A percentile compares a stretch with the other conserved stretches of the same genome.
phyloP scores from a whole-genome alignment of 352 stramenopile species.

The Pythium biforme region DNA sequence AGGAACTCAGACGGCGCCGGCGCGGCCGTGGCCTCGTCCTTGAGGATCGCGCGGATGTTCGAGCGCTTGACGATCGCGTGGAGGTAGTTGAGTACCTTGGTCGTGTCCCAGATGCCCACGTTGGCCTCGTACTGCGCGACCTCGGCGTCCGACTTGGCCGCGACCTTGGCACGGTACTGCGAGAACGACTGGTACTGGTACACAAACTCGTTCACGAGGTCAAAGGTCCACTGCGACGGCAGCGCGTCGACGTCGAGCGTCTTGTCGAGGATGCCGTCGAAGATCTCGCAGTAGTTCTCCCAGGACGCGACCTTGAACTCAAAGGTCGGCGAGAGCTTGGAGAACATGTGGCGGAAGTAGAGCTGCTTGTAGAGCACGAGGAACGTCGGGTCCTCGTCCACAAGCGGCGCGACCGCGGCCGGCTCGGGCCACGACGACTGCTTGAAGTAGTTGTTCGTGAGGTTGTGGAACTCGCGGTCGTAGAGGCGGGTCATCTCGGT shows the following conservation, averaged over 20 bases:
- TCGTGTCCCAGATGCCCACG: conserved; percentile 94
- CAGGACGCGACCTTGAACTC: conserved; percentile 92
- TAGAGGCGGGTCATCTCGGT: conserved; percentile 83
- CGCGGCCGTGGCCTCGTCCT: conserved; percentile 27
- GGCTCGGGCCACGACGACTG: conserved; percentile 93
- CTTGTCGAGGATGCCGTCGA: conserved; percentile 91
- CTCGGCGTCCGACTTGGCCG: conserved; percentile 59
- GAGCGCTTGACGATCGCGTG: conserved; percentile 90
- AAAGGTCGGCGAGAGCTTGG: conserved; percentile 80
- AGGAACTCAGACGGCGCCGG: conserved; percentile 64
- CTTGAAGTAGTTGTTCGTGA: conserved; percentile 95
- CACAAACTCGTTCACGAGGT: conserved; percentile 98
- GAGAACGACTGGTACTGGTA: conserved; percentile 99
- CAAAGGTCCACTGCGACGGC: conserved; percentile 96
- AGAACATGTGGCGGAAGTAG: conserved; percentile 96
- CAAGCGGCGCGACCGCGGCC: conserved; percentile 78
- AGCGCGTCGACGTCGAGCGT: conserved; percentile 83
- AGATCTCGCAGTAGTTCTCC: conserved; percentile 94
- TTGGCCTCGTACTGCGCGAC: conserved; percentile 64
- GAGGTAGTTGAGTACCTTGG: conserved; percentile 96
- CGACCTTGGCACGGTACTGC: conserved; percentile 92
- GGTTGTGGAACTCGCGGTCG: conserved; percentile 85
- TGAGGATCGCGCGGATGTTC: conserved; percentile 90
- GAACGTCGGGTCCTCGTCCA: conserved; percentile 91
- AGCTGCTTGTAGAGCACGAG: conserved; percentile 96